A percentile compares a stretch with the other conserved stretches of the same genome.
Conservation (phyloP, 345 rosid genomes). For the Anacardium occidentale region DNA sequence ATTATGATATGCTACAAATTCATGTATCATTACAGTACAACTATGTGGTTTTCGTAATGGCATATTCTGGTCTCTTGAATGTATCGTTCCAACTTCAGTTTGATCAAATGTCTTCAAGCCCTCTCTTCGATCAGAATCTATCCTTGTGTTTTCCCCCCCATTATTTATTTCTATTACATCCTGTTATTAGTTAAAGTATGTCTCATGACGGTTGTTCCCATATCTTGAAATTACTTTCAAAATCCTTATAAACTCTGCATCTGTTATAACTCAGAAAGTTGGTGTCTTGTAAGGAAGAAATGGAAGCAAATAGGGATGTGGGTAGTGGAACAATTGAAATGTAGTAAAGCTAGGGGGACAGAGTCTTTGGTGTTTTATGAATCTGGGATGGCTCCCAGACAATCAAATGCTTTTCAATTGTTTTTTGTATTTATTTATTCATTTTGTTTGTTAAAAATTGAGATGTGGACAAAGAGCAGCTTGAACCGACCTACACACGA, state of each 20-base stretch:
- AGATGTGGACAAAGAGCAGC: neutral
- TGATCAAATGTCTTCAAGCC: too few relatives aligned
- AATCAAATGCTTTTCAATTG: constrained; percentile 1
- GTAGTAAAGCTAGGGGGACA: constrained; percentile 15
- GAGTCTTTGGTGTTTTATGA: constrained; percentile 9
- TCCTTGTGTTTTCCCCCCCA: too few relatives aligned
- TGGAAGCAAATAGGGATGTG: neutral
- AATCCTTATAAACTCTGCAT: too few relatives aligned
- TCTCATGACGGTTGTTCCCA: too few relatives aligned
- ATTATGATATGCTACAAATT: neutral
- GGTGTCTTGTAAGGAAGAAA: neutral
- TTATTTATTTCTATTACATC: too few relatives aligned
- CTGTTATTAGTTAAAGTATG: too few relatives aligned
- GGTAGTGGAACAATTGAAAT: neutral
- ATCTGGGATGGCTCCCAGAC: constrained; percentile 17
- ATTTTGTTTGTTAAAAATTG: neutral
- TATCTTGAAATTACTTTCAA: too few relatives aligned
- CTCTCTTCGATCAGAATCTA: too few relatives aligned
- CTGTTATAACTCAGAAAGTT: too few relatives aligned
- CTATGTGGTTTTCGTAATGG: neutral
- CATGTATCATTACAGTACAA: neutral
- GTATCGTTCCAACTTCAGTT: too few relatives aligned
- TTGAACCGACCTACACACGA: neutral
- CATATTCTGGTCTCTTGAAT: too few relatives aligned
- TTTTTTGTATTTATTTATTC: neutral